Evolutionary conservation across 805 yeast species (phyloP), one percentile per base, ranked within the genome.

Genomic region (Zygosaccharomyces bisporus): DNA sequence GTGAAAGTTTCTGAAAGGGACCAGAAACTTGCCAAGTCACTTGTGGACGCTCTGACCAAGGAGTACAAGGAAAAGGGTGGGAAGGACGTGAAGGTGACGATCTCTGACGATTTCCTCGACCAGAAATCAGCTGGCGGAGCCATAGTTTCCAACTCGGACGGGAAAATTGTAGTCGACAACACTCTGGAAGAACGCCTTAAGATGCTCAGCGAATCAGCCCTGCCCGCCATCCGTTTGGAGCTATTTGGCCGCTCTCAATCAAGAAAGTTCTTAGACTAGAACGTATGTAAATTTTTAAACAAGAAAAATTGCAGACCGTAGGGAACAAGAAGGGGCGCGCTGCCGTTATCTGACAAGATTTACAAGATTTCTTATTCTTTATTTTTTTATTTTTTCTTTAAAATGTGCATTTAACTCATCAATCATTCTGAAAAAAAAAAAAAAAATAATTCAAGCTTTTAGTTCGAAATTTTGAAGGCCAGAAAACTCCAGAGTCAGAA

Each of bases 131-230:
- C 91, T 30, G 99, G 99, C 52, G 99, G 99, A 63, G 87, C 81
- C 31, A 67, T 88, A 37, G 74, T 87, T 38, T 66, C 76, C 44
- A 86, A 85, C 62, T 76, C 77, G 29, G 66, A 77, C 34, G 95
- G 95, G 43, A 87, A 85, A 70, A 89, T 93, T 54, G 90, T 84
- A 57, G 87, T 93, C 45, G 76, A 86, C 70, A 93, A 93, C 73
- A 90, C 99, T 38, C 76, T 93, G 60, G 96, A 89, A 60, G 97
- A 90, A 74, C 86, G 99, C 71, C 79, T 93, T 61, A 77, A 82
- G 58, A 70, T 93, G 50, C 75, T 93, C 58, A 77, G 85, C 30
- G 85, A 86, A 64, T 86, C 81, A 59, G 85, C 96, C 6, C 78
- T 93, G 55, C 99, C 99, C 39, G 95, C 90, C 44, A 81, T 93